Conservation (phyloP, 495 filamentous ascomycete genomes). For the Pseudomonodictys pantanalensis region DNA sequence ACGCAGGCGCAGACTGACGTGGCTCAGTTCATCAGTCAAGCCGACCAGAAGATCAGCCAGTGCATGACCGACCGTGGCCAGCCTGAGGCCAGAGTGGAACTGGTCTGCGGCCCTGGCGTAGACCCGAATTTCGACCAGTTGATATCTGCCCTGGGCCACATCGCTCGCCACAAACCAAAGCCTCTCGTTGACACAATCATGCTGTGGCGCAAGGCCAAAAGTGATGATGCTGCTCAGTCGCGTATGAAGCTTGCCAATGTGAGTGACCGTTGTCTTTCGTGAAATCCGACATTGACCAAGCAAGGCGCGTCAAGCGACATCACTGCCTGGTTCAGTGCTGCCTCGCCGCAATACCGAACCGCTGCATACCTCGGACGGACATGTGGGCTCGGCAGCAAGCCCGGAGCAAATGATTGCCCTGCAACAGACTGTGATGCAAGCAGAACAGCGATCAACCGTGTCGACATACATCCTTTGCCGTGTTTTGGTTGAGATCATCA, state of each 20-base stretch:
- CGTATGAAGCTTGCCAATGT: slow-evolving; percentile 64
- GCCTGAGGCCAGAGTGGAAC: slow-evolving; percentile 76
- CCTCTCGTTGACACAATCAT: slow-evolving; percentile 96
- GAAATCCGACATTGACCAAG: not conserved
- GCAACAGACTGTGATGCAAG: slow-evolving; percentile 67
- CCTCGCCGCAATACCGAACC: slow-evolving; percentile 34
- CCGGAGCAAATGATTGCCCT: slow-evolving; percentile 24
- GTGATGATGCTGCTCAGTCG: slow-evolving; percentile 70
- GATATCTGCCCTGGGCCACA: slow-evolving; percentile 87
- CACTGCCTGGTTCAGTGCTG: slow-evolving; percentile 19
- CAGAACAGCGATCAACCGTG: slow-evolving; percentile 82
- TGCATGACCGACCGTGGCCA: slow-evolving; percentile 72
- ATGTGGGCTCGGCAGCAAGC: not conserved
- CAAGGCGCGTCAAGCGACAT: slow-evolving; percentile 27
- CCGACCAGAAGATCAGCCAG: slow-evolving; percentile 88
- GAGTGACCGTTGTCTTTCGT: slow-evolving; percentile 25
- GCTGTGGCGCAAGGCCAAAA: slow-evolving; percentile 93
- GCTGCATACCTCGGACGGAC: slow-evolving; percentile 21
- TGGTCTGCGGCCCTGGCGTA: slow-evolving; percentile 82
- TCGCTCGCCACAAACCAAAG: slow-evolving; percentile 89
- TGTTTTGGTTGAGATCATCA: slow-evolving; percentile 89
- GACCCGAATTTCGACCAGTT: slow-evolving; percentile 94
- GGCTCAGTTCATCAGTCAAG: slow-evolving; percentile 69
- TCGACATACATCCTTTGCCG: slow-evolving; percentile 94
- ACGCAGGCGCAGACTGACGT: slow-evolving; percentile 22